Evolutionary conservation across 2,329 filamentous ascomycete species (phyloP), one percentile per base, ranked within the genome.

Genomic region (Talaromyces sp.): DNA sequence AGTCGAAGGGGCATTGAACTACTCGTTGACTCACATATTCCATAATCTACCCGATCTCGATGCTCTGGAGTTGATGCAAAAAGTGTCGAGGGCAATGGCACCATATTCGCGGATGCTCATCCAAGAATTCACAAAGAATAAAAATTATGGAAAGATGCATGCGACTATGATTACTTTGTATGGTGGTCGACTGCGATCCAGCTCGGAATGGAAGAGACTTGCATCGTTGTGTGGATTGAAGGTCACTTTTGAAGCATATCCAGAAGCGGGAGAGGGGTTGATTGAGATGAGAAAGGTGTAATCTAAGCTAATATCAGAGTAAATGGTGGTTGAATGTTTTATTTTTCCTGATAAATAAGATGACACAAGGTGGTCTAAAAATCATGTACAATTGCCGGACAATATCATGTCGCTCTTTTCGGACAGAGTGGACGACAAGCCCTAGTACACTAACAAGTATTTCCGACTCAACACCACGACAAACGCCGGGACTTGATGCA

Each of bases 21-120:
- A 77, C 42, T 70, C 70, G 4, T 63, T 77, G 3, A 72, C 73
- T 16, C 73, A 76, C 63, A 74, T 77, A 18, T 65, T 77, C 23
- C 75, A 77, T 56, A 77, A 77, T 37, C 50, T 76, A 50, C 69
- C 75, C 3, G 75, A 77, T 55, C 63, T 77, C 18, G 73, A 76
- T 46, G 72, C 75, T 1, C 66, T 73, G 50, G 64, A 68, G n/a
- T 64, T 77, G 39, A 56, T 76, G 46, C 72, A 76, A 68, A 77
- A 76, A 63, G 64, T 75, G 2, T 69, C 74, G 1, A 65, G 64
- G 21, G 75, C 74, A 1, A 76, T 77, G 75, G 69, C 65, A 0
- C 66, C 71, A 3, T 58, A 70, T 21, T 77, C 75, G 3, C 67
- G 74, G 9, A 28, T 77, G 18, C 58, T 77, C 28, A 75, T 77